Evolutionary conservation across 352 stramenopile genomes (phyloP), one percentile per base, ranked within the genome.

Genomic region (Phytophthora quininea): DNA sequence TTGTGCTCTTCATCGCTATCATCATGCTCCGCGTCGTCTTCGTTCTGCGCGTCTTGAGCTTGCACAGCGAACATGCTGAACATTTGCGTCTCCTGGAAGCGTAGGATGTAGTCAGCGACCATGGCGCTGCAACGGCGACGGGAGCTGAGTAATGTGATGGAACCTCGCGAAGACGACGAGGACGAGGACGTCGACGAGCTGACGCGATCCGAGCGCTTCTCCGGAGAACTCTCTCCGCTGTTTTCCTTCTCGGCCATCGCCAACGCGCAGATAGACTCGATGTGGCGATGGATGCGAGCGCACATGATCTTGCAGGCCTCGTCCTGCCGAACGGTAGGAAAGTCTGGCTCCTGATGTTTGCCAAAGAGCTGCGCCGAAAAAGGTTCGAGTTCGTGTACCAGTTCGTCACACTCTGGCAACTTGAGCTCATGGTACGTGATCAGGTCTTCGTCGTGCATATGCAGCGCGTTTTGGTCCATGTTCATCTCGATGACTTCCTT

Each of bases 81-180:
- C 87, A 95, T 95, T 73, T 95, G 87, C 15, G 87, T 95, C 47
- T 86, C 74, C 47, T 88, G 82, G 47, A 95, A 91, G 3, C 82
- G 72, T 6, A 65, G 70, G 30, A 93, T 80, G 48, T 90, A 93
- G 32, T 90, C 81, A 2, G 63, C 64, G 9, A 87, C 76, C 42
- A 83, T 76, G 27, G 86, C 76, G 54, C 82, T 88, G 33, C 67
- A 89, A 7, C 75, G 73, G 1, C 73, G 62, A 4, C 64, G 11
- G 31, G 64, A 46, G 14, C 63, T 62, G 27, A 75, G 32, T 9
- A 64, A 53, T 29, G 64, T 65, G 29, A 62, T 72, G 2, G 68
- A 69, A 30, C 47, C 54, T 11, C 53, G 19, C 6, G 58, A 63
- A 27, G 55, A 50, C 0, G 54, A 66, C 12, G 67, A 63, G 8